phyloP scores from a whole-genome alignment of 1,284 basidiomycete genomes.

The Malassezia japonica region DNA sequence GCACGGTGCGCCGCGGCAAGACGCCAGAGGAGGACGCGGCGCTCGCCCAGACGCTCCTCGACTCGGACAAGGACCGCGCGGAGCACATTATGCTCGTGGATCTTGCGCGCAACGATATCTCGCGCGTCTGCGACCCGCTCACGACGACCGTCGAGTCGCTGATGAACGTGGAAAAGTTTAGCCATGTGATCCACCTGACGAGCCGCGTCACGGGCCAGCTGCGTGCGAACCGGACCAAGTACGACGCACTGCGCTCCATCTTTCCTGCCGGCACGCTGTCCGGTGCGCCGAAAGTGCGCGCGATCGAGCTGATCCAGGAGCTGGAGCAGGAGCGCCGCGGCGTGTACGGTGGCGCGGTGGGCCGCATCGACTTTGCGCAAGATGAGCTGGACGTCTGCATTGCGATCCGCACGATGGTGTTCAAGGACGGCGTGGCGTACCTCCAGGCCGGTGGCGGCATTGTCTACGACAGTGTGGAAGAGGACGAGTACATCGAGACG shows the following conservation, averaged over 20 bases:
- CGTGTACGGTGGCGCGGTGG: conserved; percentile 93
- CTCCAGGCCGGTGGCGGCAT: conserved; percentile 90
- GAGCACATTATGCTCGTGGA: conserved; percentile 99
- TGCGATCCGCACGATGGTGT: conserved; percentile 94
- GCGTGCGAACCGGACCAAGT: conserved; percentile 72
- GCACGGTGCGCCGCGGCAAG: conserved; percentile 80
- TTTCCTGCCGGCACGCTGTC: conserved; percentile 99
- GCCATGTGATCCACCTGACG: conserved; percentile 94
- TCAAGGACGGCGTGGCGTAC: conserved; percentile 85
- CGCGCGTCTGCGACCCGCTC: conserved; percentile 85
- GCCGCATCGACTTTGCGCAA: conserved; percentile 87
- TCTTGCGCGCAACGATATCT: conserved; percentile 96
- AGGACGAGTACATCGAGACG: conserved; percentile 92
- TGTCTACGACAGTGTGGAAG: conserved; percentile 91
- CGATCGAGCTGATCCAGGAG: conserved; percentile 81
- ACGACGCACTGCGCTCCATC: conserved; percentile 96
- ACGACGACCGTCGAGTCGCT: conserved; percentile 93
- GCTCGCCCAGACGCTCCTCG: conserved; percentile 64
- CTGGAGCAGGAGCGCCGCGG: conserved; percentile 83
- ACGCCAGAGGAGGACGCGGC: conserved; percentile 73
- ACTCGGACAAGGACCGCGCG: conserved; percentile 86
- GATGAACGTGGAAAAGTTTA: conserved; percentile 90
- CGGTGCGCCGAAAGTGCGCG: conserved; percentile 96
- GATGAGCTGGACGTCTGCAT: conserved; percentile 98
- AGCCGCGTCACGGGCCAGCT: conserved; percentile 84